Conservation (phyloP, 345 rosid genomes). For the Syzygium jambos region DNA sequence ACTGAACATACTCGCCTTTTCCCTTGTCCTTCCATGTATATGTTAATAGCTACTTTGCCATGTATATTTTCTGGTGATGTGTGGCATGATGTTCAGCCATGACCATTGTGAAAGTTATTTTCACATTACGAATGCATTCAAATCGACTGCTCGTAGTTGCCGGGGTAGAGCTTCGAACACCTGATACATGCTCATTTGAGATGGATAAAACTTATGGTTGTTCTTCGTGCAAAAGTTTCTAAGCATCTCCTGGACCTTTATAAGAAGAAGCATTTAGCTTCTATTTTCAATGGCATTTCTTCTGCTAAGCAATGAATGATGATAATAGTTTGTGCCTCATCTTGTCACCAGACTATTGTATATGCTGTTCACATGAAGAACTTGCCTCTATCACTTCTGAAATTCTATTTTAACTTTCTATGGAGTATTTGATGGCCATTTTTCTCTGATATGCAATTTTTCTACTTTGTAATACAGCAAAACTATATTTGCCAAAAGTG, state of each 20-base stretch:
- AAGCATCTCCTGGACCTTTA: neutral
- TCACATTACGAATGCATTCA: neutral
- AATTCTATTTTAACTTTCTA: neutral
- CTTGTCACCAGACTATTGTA: neutral
- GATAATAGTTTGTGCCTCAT: neutral
- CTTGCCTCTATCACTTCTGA: neutral
- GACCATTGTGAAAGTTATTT: neutral
- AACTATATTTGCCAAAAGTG: slow-evolving; percentile 66
- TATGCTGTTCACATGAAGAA: neutral
- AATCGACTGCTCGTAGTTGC: neutral
- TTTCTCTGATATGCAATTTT: neutral
- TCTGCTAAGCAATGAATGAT: neutral
- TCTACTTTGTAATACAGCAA: slow-evolving; percentile 40
- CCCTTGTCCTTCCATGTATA: neutral
- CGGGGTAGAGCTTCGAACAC: neutral
- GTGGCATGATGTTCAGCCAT: neutral
- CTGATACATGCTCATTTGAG: neutral
- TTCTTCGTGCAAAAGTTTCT: neutral
- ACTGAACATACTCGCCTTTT: neutral
- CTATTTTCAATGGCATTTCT: neutral
- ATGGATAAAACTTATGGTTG: neutral
- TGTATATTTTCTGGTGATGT: neutral
- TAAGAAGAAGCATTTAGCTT: neutral
- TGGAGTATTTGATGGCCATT: neutral
- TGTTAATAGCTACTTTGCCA: neutral